Evolutionary conservation across 345 rosid genomes (phyloP).

Genomic region (Citrus maxima): DNA sequence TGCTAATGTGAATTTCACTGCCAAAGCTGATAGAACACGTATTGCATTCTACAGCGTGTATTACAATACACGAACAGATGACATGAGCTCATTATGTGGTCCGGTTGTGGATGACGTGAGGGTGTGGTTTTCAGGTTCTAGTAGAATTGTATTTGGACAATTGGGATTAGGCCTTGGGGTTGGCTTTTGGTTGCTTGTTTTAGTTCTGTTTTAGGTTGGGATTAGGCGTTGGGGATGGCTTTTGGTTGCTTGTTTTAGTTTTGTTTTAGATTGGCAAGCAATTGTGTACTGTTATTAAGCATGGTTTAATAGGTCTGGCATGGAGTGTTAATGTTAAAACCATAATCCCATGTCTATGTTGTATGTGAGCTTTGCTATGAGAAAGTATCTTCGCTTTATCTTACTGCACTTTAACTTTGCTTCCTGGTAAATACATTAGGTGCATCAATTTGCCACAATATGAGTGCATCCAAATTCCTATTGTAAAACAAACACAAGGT

Average conservation of each 20-base stretch:
- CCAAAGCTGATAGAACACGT: conserved; percentile 84
- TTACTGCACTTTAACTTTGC: background rate
- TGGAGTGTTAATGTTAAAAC: conserved; percentile 9
- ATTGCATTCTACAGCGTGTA: conserved; percentile 91
- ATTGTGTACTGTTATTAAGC: background rate
- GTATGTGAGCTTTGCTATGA: conserved; percentile 13
- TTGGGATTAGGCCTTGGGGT: conserved; percentile 28
- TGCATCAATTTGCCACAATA: background rate
- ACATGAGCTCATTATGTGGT: conserved; percentile 95
- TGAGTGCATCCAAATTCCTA: background rate
- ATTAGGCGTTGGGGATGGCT: conserved; percentile 23
- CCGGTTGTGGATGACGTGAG: conserved; percentile 91
- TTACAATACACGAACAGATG: conserved; percentile 89
- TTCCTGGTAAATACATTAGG: background rate
- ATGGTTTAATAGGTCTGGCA: background rate
- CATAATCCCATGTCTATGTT: conserved; percentile 6
- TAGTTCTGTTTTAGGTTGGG: conserved; percentile 41
- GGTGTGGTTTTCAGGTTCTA: conserved; percentile 67
- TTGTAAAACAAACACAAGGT: background rate
- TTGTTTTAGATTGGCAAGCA: conserved; percentile 34
- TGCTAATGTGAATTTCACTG: conserved; percentile 67
- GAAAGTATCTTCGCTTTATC: conserved; percentile 5
- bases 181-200: conserved; percentile 28
- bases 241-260: conserved; percentile 32
- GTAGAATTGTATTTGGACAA: conserved; percentile 23